Evolutionary conservation across 441 rosid genomes (phyloP).

Genomic region (Mallotus repandus): DNA sequence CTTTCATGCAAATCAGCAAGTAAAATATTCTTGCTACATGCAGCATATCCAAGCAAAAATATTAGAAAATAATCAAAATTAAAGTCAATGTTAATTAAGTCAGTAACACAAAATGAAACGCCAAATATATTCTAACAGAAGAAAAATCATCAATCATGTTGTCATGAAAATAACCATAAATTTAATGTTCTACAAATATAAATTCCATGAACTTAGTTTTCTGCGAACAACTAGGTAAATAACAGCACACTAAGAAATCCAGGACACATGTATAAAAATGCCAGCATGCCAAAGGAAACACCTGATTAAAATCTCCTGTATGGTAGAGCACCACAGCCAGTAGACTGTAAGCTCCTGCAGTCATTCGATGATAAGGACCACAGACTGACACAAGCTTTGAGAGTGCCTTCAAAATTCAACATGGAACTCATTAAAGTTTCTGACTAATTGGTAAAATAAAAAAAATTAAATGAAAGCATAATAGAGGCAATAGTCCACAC

Average conservation of each 20-base stretch:
- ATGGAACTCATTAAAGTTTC: constrained; percentile 24
- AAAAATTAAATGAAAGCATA: neutral
- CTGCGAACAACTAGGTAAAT: neutral
- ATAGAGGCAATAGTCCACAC: constrained; percentile 27
- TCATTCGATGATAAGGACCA: constrained; percentile 84
- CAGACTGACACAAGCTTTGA: constrained; percentile 82
- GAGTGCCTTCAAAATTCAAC: constrained; percentile 58
- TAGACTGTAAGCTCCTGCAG: constrained; percentile 92
- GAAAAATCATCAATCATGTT: neutral
- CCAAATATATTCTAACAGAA: neutral
- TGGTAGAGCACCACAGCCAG: constrained; percentile 92
- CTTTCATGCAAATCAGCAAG: neutral
- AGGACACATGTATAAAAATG: constrained; percentile 8
- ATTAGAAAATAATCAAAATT: neutral
- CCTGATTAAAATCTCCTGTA: constrained; percentile 93
- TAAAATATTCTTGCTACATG: neutral
- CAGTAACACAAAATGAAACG: neutral
- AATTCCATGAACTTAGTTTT: constrained; percentile 2
- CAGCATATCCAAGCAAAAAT: neutral
- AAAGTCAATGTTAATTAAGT: neutral
- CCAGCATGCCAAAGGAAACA: constrained; percentile 31
- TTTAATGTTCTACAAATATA: neutral
- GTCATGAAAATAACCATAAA: neutral
- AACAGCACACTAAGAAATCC: neutral
- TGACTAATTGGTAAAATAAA: neutral